phyloP scores from a whole-genome alignment of 257 asterid genomes.

The Anisodus acutangulus region DNA sequence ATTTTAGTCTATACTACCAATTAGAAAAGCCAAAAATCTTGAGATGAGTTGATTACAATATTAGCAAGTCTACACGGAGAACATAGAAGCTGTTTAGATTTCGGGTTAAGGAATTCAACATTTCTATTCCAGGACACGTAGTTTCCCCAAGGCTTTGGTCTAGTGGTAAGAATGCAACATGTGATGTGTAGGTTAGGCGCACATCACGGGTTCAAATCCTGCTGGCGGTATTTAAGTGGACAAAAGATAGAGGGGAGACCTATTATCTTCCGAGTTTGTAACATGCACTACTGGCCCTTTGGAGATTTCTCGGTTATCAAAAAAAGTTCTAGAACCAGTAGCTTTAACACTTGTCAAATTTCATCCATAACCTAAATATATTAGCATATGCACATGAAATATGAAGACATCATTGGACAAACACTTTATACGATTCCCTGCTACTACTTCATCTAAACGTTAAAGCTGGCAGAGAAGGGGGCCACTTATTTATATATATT shows the following conservation, averaged over 20 bases:
- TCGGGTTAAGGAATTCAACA: background rate
- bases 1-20: background rate
- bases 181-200: background rate
- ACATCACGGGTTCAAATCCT: background rate
- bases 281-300: background rate
- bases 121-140: background rate
- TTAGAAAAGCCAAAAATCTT: background rate
- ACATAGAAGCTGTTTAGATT: background rate
- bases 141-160: background rate
- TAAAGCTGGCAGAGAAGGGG: background rate
- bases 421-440: background rate
- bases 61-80: background rate
- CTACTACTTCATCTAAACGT: background rate
- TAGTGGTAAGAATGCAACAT: background rate
- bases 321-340: background rate
- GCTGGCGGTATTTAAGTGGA: background rate
- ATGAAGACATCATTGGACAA: slow-evolving; percentile 15
- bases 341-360: background rate
- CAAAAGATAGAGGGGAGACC: background rate
- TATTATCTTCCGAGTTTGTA: background rate
- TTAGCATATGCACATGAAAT: slow-evolving; percentile 9
- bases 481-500: background rate
- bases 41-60: background rate
- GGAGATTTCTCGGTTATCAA: slow-evolving; percentile 18
- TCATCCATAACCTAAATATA: background rate